A percentile compares a stretch with the other conserved stretches of the same genome.
Evolutionary conservation across 345 rosid genomes (phyloP).

Genomic region (Pugionium cornutum): DNA sequence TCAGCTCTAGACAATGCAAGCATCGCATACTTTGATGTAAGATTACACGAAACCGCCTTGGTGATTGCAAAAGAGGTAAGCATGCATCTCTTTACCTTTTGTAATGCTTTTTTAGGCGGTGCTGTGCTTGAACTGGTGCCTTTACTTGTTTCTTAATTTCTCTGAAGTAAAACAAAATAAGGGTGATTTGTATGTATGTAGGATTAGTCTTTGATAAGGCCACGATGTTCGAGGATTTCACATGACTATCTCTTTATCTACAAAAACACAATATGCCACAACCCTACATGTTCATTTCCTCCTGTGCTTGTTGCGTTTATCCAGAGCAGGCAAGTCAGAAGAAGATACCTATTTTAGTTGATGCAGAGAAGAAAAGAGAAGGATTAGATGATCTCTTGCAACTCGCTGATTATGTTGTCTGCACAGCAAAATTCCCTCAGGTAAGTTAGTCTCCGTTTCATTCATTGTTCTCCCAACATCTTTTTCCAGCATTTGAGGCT

Average conservation of each 20-base stretch:
- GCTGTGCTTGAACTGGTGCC: not conserved
- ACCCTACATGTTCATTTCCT: slow-evolving; percentile 26
- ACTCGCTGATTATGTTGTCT: slow-evolving; percentile 65
- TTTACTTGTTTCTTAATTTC: not conserved
- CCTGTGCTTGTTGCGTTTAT: slow-evolving; percentile 42
- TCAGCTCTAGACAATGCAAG: slow-evolving; percentile 65
- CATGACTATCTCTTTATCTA: not conserved
- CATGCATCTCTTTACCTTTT: slow-evolving; percentile 18
- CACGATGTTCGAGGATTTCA: slow-evolving; percentile 1
- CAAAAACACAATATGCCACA: slow-evolving; percentile 7
- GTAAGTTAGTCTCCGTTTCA: slow-evolving; percentile 38
- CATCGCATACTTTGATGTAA: slow-evolving; percentile 68
- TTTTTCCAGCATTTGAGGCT: not conserved
- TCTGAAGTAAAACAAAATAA: slow-evolving; percentile 9
- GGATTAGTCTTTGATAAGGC: slow-evolving; percentile 9
- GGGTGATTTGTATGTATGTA: slow-evolving; percentile 11
- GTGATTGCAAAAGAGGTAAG: slow-evolving; percentile 71
- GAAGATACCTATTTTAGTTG: slow-evolving; percentile 80
- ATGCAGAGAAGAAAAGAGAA: slow-evolving; percentile 77
- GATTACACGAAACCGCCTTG: slow-evolving; percentile 65
- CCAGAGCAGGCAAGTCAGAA: slow-evolving; percentile 77
- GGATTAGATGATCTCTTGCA: slow-evolving; percentile 70
- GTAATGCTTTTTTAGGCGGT: not conserved
- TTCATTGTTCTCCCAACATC: slow-evolving; percentile 1
- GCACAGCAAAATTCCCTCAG: slow-evolving; percentile 82